Evolutionary conservation across 2,329 filamentous ascomycete species (phyloP), one percentile per base, ranked within the genome.

Genomic region (Blastomyces silverae): DNA sequence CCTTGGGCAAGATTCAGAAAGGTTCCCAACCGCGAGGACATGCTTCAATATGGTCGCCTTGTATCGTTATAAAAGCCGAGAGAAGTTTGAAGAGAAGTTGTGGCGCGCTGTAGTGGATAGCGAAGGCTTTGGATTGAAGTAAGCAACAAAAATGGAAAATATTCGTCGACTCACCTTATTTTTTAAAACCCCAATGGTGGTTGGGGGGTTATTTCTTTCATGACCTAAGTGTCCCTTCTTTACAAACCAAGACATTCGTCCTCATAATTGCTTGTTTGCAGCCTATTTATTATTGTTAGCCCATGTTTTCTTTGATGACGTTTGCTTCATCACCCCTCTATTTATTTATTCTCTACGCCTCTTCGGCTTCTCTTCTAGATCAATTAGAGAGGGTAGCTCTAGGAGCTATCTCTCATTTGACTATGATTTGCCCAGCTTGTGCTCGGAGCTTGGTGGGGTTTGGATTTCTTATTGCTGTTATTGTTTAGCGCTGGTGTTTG

Each of bases 91-190:
- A 74, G 78, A 76, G 62, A 86, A 87, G 79, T 79, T 97, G 42
- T 96, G 92, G 91, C 84, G 85, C 67, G 92, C 92, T 3, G 91
- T 96, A n/a, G 81, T 86, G 68, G 91, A 92, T 76, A 95, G 92
- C 72, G 91, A 96, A 75, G 92, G 92, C 2, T 97, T 97, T 82
- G 92, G 92, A 42, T 81, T 97, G 75, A 94, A 92, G 75, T 93
- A 74, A 81, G 5, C 37, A 13, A 13, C 10, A 39, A 53, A 25
- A 53, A 2, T 28, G 28, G 28, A 53, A 53, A 28, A 28, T 25
- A 28, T 6, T 22, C 50, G 25, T 28, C 11, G 11, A 28, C 28
- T 52, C 22, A 25, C 50, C 22, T 3, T 52, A 52, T 52, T 22
- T 52, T 28, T 52, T 15, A 3, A 25, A 17, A 0, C 22, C 50